Conservation (phyloP, 2,329 filamentous ascomycete species). For the Xylariales sp. region DNA sequence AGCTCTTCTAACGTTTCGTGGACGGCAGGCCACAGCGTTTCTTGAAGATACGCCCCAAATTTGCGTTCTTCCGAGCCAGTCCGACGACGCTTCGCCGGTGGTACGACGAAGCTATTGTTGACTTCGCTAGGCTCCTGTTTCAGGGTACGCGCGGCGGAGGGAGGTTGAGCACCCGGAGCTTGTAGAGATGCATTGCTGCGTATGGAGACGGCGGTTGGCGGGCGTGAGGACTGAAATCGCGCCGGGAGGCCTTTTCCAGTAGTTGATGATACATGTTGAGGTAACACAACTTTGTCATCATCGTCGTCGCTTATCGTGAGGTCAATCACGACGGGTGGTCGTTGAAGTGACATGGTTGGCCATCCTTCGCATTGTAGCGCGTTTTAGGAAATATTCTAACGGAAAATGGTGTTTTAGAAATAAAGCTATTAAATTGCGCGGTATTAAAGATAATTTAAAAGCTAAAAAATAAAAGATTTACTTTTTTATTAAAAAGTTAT, state of each 20-base stretch:
- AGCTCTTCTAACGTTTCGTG: neutral
- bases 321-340: slow-evolving; percentile 11
- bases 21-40: slow-evolving; percentile 1
- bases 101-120: neutral
- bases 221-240: too few species aligned
- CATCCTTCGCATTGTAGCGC: too few species aligned
- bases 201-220: too few species aligned
- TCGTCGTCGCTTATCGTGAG: slow-evolving; percentile 13
- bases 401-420: neutral
- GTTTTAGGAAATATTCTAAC: too few species aligned
- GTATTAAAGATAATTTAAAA: slow-evolving; percentile 8
- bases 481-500: slow-evolving; percentile 7
- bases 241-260: too few species aligned
- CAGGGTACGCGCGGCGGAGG: neutral
- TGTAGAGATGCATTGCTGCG: too few species aligned
- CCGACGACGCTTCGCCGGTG: slow-evolving; percentile 1
- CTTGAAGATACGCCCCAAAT: neutral
- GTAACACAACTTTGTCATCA: too few species aligned
- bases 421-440: slow-evolving; percentile 6
- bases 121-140: neutral
- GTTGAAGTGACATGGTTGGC: too few species aligned
- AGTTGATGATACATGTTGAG: too few species aligned
- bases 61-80: neutral
- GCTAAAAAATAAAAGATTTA: slow-evolving; percentile 9
- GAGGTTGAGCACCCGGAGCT: neutral